A percentile compares a stretch with the other conserved stretches of the same genome.
Evolutionary conservation across 257 asterid species (phyloP).

Genomic region (Cynanchum wilfordii): DNA sequence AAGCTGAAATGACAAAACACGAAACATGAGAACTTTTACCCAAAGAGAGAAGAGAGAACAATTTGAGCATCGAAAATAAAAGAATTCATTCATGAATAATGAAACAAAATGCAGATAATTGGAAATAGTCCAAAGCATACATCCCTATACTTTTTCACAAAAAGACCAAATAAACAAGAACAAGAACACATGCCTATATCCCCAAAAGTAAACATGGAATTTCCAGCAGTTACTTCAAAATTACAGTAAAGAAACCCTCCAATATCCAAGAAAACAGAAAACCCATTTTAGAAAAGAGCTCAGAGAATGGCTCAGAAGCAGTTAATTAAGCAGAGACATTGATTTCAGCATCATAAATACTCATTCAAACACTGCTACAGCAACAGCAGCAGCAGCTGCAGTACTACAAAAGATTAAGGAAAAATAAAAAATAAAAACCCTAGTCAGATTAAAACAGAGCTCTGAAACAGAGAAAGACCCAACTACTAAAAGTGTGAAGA

Average conservation of each 20-base stretch:
- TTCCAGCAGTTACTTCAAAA: slow-evolving; percentile 18
- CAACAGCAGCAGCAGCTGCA: not conserved
- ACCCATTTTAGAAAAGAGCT: slow-evolving; percentile 23
- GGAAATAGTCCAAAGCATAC: slow-evolving; percentile 10
- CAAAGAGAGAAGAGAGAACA: not conserved
- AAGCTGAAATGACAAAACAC: not conserved
- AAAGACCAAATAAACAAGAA: slow-evolving; percentile 10
- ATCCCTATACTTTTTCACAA: not conserved
- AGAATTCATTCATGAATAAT: slow-evolving; percentile 10
- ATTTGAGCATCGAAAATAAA: not conserved
- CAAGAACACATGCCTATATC: slow-evolving; percentile 10
- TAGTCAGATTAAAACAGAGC: slow-evolving; percentile 23
- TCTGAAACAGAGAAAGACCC: slow-evolving; percentile 27
- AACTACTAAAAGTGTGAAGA: slow-evolving; percentile 27
- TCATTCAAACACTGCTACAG: slow-evolving; percentile 20
- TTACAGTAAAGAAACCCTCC: slow-evolving; percentile 16
- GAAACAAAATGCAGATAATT: slow-evolving; percentile 9
- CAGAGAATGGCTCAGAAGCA: slow-evolving; percentile 17
- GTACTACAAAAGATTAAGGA: too few relatives aligned
- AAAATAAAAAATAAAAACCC: slow-evolving; percentile 3
- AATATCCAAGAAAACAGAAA: slow-evolving; percentile 27
- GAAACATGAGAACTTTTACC: not conserved
- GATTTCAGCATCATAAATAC: slow-evolving; percentile 27
- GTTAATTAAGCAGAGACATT: slow-evolving; percentile 25
- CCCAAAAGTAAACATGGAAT: slow-evolving; percentile 18